Evolutionary conservation across 1,139 yeast genomes (phyloP).

Genomic region (Debaryomycetaceae sp.): DNA sequence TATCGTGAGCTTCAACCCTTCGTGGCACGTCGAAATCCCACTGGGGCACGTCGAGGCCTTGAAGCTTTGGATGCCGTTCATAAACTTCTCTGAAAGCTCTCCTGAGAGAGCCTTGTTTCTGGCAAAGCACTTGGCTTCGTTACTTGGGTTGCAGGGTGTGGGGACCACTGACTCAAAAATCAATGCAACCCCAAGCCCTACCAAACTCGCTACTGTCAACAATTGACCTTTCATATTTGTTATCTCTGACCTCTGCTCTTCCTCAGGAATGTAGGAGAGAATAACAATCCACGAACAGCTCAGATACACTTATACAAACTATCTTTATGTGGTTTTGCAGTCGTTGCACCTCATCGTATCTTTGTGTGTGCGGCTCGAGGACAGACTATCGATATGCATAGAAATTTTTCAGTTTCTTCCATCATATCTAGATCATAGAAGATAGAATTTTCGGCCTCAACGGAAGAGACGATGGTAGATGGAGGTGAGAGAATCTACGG

Average conservation of each 20-base stretch:
- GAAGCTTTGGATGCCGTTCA: slow-evolving; percentile 5
- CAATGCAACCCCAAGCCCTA: background rate
- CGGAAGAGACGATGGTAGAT: background rate
- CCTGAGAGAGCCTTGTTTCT: slow-evolving; percentile 19
- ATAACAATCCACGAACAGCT: background rate
- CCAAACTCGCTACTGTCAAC: background rate
- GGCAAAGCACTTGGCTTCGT: slow-evolving; percentile 20
- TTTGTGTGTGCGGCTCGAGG: background rate
- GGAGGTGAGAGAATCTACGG: slow-evolving; percentile 1
- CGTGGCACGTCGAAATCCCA: slow-evolving; percentile 5
- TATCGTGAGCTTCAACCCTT: slow-evolving; percentile 18
- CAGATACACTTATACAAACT: background rate
- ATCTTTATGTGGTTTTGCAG: background rate
- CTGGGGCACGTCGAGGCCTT: slow-evolving; percentile 5
- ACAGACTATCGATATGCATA: background rate
- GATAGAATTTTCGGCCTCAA: too few species aligned
- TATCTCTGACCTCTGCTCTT: background rate
- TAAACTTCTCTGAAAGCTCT: slow-evolving; percentile 13
- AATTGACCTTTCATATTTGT: background rate
- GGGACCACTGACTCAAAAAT: background rate
- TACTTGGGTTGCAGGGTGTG: slow-evolving; percentile 22
- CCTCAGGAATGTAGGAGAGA: background rate
- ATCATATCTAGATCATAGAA: background rate
- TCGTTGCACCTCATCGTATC: background rate
- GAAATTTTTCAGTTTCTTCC: background rate